Evolutionary conservation across 2,329 filamentous ascomycete genomes (phyloP), one percentile per base, ranked within the genome.

Genomic region (Penicillium aurantiogriseum): DNA sequence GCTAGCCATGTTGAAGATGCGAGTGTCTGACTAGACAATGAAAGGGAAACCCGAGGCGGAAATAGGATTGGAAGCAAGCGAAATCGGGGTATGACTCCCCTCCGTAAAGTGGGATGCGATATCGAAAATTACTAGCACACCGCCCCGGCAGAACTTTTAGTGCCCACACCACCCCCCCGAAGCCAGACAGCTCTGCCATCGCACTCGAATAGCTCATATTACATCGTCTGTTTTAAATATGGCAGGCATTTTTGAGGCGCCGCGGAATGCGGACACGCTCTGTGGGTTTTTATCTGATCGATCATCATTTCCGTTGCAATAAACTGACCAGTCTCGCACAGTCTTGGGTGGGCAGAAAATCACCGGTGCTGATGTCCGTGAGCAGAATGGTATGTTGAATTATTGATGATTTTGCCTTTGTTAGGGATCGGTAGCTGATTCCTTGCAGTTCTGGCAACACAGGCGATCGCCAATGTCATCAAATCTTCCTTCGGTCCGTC

Each of bases 401-500:
- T 25, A 29, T 53, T 46, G 27, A 40, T 27, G 19, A n/a, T 5
- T 19, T 36, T 31, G 13, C n/a, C 19, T 50, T 47, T 42, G 49
- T 39, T 19, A 31, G 54, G 61, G 25, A 11, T 15, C 15, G 27
- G 21, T 47, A 46, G 23, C 60, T 64, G 36, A 63, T 35, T n/a
- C 4, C 15, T 40, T 60, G 42, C 71, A 92, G 94, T 97, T 48
- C 86, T 92, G 67, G 94, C 94, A 67, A 97, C 94, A 45, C 92
- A 97, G 76, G 92, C 93, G 58, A 97, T 99, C 72, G 89, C 94
- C 70, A 99, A 97, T 86, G 92, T 99, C 59, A 92, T 99, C 77
- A 97, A 96, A 83, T 96, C 91, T 78, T 99, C 94, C 17, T 99
- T 99, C 74, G 94, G 94, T 55, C 94, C 94, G 51, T 96, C 91